phyloP scores from a whole-genome alignment of 2,329 filamentous ascomycete genomes.

The Colletotrichum acutatum region DNA sequence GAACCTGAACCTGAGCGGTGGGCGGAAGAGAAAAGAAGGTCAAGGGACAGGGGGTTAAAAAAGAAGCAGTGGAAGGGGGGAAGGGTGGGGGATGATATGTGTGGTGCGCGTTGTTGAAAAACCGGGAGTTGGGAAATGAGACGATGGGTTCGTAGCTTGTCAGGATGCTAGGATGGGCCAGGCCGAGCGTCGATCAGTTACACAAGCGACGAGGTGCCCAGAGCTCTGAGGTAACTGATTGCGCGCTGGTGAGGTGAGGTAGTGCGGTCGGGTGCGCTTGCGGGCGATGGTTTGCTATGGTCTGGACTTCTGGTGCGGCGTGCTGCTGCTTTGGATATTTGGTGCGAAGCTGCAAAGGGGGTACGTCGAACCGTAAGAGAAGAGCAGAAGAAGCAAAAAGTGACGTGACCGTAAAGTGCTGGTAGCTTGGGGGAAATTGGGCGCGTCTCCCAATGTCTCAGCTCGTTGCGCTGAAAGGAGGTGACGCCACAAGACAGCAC shows the following conservation, averaged over 20 bases:
- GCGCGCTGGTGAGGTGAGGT: conserved; percentile 1
- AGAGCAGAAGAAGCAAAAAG: conserved; percentile 8
- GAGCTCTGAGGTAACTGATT: conserved; percentile 5
- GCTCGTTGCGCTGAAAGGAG: conserved; percentile 27
- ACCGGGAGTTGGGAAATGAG: conserved; percentile 32
- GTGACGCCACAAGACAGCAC: conserved; percentile 29
- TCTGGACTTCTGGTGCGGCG: conserved; percentile 3
- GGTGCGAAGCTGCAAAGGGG: neutral
- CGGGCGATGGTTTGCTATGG: neutral
- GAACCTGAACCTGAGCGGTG: neutral
- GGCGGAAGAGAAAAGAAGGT: neutral
- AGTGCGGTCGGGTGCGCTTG: neutral
- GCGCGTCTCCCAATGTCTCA: conserved; percentile 34
- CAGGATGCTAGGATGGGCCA: neutral
- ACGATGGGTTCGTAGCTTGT: conserved; percentile 20
- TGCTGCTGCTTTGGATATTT: neutral
- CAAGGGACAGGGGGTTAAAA: neutral
- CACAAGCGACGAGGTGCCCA: conserved; percentile 16
- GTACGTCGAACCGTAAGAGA: neutral
- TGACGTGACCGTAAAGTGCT: conserved; percentile 22
- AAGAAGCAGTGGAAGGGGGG: neutral
- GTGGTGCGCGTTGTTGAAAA: neutral
- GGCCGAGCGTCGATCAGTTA: conserved; percentile 14
- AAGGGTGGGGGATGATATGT: conserved; percentile 26
- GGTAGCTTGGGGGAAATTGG: conserved; percentile 12